phyloP scores from a whole-genome alignment of 2,329 filamentous ascomycete species.

The Phialocephala sp. region DNA sequence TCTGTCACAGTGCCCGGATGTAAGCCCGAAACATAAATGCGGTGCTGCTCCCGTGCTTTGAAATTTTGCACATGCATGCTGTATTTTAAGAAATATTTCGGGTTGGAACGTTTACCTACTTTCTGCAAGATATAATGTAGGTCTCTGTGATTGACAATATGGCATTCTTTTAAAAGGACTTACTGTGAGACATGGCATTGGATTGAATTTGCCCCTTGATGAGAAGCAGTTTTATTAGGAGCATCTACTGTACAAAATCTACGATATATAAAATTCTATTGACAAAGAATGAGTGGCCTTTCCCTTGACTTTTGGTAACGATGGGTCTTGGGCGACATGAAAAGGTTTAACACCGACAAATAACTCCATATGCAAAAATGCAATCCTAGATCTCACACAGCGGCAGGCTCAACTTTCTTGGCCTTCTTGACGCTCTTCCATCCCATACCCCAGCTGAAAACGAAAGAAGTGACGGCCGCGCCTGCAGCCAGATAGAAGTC shows the following conservation, averaged over 20 bases:
- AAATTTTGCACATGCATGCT: no score
- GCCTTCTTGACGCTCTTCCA: slow-evolving; percentile 52
- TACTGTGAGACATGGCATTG: neutral
- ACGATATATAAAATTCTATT: neutral
- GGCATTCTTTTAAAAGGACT: neutral
- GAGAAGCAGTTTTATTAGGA: neutral
- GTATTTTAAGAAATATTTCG: no score
- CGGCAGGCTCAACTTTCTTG: slow-evolving; percentile 18
- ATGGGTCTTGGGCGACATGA: neutral
- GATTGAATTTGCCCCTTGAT: neutral
- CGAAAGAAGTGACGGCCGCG: slow-evolving; percentile 42
- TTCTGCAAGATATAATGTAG: no score
- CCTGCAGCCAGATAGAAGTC: slow-evolving; percentile 50
- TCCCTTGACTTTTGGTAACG: neutral
- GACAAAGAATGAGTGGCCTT: neutral
- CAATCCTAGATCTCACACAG: neutral
- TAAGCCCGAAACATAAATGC: no score
- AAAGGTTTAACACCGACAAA: neutral
- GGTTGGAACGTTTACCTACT: no score
- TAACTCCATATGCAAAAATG: neutral
- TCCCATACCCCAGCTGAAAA: slow-evolving; percentile 51
- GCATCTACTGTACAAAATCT: neutral
- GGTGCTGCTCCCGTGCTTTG: no score
- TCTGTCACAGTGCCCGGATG: no score
- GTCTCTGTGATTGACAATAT: no score